Conservation (phyloP, 2,329 filamentous ascomycete species). For the Lasiodiplodia gonubiensis region DNA sequence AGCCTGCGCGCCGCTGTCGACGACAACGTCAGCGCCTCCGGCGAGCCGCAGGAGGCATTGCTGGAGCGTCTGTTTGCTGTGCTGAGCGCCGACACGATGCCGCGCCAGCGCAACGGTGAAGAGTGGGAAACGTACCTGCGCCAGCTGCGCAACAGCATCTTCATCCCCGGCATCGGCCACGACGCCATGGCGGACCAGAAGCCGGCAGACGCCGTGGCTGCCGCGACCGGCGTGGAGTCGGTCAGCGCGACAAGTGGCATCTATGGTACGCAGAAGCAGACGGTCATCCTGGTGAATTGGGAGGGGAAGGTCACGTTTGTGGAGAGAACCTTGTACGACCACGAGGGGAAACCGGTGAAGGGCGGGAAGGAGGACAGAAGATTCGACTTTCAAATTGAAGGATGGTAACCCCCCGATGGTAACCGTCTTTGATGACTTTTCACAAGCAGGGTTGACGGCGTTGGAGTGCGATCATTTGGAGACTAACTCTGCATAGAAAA, state of each 20-base stretch:
- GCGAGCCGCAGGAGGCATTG: slow-evolving; percentile 55
- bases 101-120: slow-evolving; percentile 55
- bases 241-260: slow-evolving; percentile 53
- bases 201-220: slow-evolving; percentile 50
- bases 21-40: slow-evolving; percentile 46
- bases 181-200: slow-evolving; percentile 48
- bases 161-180: slow-evolving; percentile 62
- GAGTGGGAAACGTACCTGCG: slow-evolving; percentile 61
- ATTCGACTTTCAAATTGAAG: slow-evolving; percentile 57
- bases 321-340: slow-evolving; percentile 66
- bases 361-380: slow-evolving; percentile 54
- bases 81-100: slow-evolving; percentile 62
- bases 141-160: slow-evolving; percentile 65
- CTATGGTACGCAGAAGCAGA: slow-evolving; percentile 71
- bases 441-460: neutral
- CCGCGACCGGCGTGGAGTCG: slow-evolving; percentile 38
- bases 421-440: neutral
- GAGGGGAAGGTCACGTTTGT: slow-evolving; percentile 65
- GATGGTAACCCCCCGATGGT: slow-evolving; percentile 34
- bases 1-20: slow-evolving; percentile 58
- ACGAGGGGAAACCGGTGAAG: slow-evolving; percentile 54
- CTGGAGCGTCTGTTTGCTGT: slow-evolving; percentile 59
- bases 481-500: neutral
- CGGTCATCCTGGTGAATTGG: slow-evolving; percentile 62
- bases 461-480: neutral